Conservation (phyloP, 2,329 filamentous ascomycete species). For the Epichloe sibirici region DNA sequence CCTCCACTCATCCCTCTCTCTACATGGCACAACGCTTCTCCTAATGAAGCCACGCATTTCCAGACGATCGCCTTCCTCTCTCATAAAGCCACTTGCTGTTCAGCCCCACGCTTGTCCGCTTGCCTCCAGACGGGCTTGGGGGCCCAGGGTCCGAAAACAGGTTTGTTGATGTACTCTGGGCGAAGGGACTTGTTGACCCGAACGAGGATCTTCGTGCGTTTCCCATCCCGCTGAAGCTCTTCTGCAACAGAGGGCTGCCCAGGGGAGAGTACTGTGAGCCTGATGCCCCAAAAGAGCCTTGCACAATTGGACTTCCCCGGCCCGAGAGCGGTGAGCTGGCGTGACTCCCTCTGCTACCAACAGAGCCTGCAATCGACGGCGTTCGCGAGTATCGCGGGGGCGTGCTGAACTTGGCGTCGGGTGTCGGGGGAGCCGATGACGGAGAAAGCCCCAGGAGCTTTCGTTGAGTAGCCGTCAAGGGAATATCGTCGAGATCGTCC, state of each 20-base stretch:
- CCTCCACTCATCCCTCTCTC: not conserved
- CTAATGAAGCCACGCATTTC: constrained; percentile 27
- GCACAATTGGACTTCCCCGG: constrained; percentile 35
- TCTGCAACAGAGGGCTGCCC: constrained; percentile 52
- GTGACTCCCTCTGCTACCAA: constrained; percentile 45
- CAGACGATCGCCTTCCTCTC: constrained; percentile 50
- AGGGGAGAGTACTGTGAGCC: constrained; percentile 35
- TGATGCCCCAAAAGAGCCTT: constrained; percentile 19
- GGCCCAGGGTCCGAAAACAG: constrained; percentile 46
- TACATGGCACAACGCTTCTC: not conserved
- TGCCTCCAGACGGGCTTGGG: constrained; percentile 57
- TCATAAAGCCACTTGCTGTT: constrained; percentile 97
- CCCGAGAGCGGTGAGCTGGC: constrained; percentile 46
- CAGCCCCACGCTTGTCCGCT: constrained; percentile 61
- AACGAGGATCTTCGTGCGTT: constrained; percentile 49
- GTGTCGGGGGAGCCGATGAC: constrained; percentile 47
- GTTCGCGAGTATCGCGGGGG: constrained; percentile 79
- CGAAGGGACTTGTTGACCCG: constrained; percentile 42
- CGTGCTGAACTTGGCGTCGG: constrained; percentile 61
- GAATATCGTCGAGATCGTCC: constrained; percentile 78
- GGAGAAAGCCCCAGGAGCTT: constrained; percentile 71
- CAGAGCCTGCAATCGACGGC: constrained; percentile 50
- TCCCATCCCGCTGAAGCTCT: constrained; percentile 41
- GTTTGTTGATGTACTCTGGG: constrained; percentile 33
- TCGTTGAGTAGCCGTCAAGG: constrained; percentile 66